Evolutionary conservation across 371 early-diverging fungal species (phyloP).

Genomic region (Nosema granulosis): DNA sequence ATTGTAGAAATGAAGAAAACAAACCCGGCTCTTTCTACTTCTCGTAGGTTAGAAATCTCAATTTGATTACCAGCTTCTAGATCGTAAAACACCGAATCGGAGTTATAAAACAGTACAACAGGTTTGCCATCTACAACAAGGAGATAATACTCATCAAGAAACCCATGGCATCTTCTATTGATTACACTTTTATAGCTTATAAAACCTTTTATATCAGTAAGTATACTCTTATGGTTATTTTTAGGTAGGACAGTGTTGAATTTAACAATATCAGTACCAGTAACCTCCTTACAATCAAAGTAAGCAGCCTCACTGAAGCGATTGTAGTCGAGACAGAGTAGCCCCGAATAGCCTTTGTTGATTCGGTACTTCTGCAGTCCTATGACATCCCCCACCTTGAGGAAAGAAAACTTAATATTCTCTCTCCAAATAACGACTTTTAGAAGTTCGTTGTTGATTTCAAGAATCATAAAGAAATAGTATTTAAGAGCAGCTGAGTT

Average conservation of each 20-base stretch:
- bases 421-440: slow-evolving; percentile 63
- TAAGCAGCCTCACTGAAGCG: slow-evolving; percentile 56
- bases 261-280: slow-evolving; percentile 38
- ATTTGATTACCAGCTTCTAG: slow-evolving; percentile 51
- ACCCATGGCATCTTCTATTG: slow-evolving; percentile 28
- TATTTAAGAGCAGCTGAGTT: slow-evolving; percentile 2
- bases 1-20: slow-evolving; percentile 63
- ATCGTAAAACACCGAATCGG: slow-evolving; percentile 40
- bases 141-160: slow-evolving; percentile 53
- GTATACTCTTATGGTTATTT: too few relatives aligned
- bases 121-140: slow-evolving; percentile 39
- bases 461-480: slow-evolving; percentile 58
- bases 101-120: slow-evolving; percentile 59
- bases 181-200: slow-evolving; percentile 57
- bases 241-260: too few relatives aligned
- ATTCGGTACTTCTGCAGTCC: slow-evolving; percentile 48
- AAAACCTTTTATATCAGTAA: slow-evolving; percentile 53
- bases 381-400: slow-evolving; percentile 56
- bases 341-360: slow-evolving; percentile 23
- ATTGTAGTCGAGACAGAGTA: slow-evolving; percentile 42
- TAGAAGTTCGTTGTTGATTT: slow-evolving; percentile 26
- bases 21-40: slow-evolving; percentile 35
- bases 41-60: slow-evolving; percentile 53
- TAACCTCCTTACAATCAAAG: slow-evolving; percentile 51
- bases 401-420: slow-evolving; percentile 54